Percentiles rank a stretch among this genome's conserved stretches.
phyloP scores from a whole-genome alignment of 805 yeast species.

The Candida orba region DNA sequence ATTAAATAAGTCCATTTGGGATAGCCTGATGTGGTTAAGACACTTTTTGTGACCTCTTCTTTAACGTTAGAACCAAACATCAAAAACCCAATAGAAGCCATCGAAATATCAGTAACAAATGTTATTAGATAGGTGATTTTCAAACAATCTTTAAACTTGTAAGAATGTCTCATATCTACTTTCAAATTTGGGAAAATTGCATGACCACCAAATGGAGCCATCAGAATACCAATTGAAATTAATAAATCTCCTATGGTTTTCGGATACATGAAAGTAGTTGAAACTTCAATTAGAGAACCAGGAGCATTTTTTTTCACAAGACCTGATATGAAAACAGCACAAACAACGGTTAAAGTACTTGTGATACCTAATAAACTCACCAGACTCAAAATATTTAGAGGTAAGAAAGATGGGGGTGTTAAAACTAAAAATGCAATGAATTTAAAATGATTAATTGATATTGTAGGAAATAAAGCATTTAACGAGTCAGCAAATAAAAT shows the following conservation, averaged over 20 bases:
- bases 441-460: constrained; percentile 53
- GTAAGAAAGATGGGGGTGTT: constrained; percentile 78
- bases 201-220: constrained; percentile 85
- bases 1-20: constrained; percentile 54
- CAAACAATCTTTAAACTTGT: constrained; percentile 46
- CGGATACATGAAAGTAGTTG: constrained; percentile 67
- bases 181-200: constrained; percentile 71
- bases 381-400: constrained; percentile 65
- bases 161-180: constrained; percentile 65
- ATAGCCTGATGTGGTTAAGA: constrained; percentile 58
- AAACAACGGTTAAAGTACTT: constrained; percentile 59
- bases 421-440: constrained; percentile 58
- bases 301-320: constrained; percentile 53
- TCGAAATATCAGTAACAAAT: constrained; percentile 49
- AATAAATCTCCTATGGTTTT: constrained; percentile 40
- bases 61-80: constrained; percentile 73
- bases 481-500: constrained; percentile 84
- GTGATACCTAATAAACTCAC: constrained; percentile 65
- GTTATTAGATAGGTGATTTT: constrained; percentile 54
- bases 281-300: constrained; percentile 62
- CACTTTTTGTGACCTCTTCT: constrained; percentile 73
- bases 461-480: constrained; percentile 52
- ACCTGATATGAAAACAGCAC: constrained; percentile 56
- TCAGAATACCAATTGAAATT: constrained; percentile 56
- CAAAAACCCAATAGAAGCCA: constrained; percentile 61